Evolutionary conservation across 805 yeast genomes (phyloP), one percentile per base, ranked within the genome.

Genomic region (Saccharomycopsis olivae): DNA sequence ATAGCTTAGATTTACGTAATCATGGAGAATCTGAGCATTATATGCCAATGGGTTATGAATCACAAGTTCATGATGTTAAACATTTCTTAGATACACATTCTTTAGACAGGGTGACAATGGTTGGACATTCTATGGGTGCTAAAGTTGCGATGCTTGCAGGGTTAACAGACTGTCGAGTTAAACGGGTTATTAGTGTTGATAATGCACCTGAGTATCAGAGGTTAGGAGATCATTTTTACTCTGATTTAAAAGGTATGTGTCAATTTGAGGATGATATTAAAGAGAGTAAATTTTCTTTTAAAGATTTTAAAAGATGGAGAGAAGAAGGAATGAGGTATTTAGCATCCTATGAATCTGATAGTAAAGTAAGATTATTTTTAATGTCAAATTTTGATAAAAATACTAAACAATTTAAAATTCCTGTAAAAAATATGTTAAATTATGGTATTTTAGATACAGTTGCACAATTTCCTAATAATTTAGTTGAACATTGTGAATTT

Each of bases 71-170:
- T 3, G 79, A 73, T 50, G 57, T 71, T 3, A 50, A 58, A 3
- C 47, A 52, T 29, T 63, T 63, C 37, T 46, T 71, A 2, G 47
- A 58, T 27, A 50, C 54, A 10, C 45, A 51, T 13, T 40, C 50
- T 28, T 55, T 64, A 16, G 58, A 59, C 11, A 32, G n/a, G 6
- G 55, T 64, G 3, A 53, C 61, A 29, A 38, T 68, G 3, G 42
- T 66, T 10, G 81, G 82, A 0, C 78, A 70, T 50, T 73, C 78
- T 15, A 67, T 75, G 72, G 83, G 83, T 1, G 80, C 77, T 3
- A 74, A 73, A 49, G 65, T 69, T 1, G 72, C 71, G 0, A 65
- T 75, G 68, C 40, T 65, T 35, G 61, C 64, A 1, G 56, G 71
- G 0, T 51, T 75, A 25, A 49, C 53, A 42, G 32, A 36, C 14